Evolutionary conservation across 31 red algal species (phyloP).

Genomic region (Endocladia muricata): DNA sequence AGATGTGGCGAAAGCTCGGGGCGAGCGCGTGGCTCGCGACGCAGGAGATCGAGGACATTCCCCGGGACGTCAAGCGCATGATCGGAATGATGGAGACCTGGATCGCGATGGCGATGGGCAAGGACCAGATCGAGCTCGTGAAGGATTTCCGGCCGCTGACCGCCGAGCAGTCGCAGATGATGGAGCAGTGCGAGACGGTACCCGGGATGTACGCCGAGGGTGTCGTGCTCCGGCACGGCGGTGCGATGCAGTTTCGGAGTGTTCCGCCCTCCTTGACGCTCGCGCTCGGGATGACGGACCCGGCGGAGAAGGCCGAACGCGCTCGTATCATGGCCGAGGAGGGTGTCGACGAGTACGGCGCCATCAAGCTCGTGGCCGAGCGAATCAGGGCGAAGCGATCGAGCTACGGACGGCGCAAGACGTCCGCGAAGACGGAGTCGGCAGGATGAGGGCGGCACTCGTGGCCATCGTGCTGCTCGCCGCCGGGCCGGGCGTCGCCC

Average conservation of each 20-base stretch:
- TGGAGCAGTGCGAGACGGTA: not conserved
- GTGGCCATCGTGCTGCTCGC: too few species aligned
- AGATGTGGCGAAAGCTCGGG: constrained; percentile 15
- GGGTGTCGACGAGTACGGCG: too few species aligned
- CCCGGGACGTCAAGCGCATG: not conserved
- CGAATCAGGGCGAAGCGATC: not conserved
- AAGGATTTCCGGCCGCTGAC: not conserved
- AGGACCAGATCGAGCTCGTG: not conserved
- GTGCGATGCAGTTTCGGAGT: not conserved
- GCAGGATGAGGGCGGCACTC: too few species aligned
- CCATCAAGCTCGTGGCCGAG: not conserved
- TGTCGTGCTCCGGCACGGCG: not conserved
- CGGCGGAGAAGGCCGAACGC: too few species aligned
- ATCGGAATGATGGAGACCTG: not conserved
- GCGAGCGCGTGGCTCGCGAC: not conserved
- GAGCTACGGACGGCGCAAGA: too few species aligned
- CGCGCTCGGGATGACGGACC: not conserved
- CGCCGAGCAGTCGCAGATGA: not conserved
- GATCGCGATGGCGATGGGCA: not conserved
- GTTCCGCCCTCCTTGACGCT: not conserved
- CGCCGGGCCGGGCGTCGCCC: too few species aligned
- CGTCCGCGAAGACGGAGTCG: too few species aligned
- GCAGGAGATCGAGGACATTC: not conserved
- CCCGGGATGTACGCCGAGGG: not conserved
- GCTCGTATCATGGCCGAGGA: too few species aligned